Evolutionary conservation across 106 monocot genomes (phyloP).

Genomic region (Triglochin maritima): DNA sequence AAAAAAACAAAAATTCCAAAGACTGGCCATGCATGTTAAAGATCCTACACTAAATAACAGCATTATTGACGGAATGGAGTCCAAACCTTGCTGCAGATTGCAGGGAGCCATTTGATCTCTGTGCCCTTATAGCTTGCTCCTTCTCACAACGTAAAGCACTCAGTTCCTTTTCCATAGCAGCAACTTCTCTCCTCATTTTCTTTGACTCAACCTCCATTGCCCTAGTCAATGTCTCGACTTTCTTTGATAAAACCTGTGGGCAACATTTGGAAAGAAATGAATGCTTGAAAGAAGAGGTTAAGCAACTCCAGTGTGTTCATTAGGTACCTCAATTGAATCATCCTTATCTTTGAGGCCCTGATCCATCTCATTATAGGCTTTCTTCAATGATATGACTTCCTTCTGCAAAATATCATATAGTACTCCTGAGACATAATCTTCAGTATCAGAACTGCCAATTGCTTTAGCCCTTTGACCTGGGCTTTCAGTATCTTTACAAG

Average conservation of each 20-base stretch:
- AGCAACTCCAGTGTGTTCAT: background rate
- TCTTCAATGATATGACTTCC: slow-evolving; percentile 66
- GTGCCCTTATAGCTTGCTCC: slow-evolving; percentile 45
- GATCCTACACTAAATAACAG: too few species aligned
- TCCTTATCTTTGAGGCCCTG: slow-evolving; percentile 72
- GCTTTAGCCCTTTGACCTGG: slow-evolving; percentile 13
- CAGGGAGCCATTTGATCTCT: slow-evolving; percentile 44
- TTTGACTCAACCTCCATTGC: slow-evolving; percentile 67
- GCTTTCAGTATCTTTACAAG: slow-evolving; percentile 25
- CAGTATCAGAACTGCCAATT: slow-evolving; percentile 8
- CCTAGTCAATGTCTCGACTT: slow-evolving; percentile 47
- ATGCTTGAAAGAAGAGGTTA: background rate
- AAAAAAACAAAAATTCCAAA: too few species aligned
- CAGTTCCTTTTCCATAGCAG: slow-evolving; percentile 46
- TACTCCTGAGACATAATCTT: slow-evolving; percentile 33
- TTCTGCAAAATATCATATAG: slow-evolving; percentile 73
- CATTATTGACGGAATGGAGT: too few species aligned
- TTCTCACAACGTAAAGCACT: slow-evolving; percentile 32
- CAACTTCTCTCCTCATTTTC: slow-evolving; percentile 61
- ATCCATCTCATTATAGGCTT: slow-evolving; percentile 61
- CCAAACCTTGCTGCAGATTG: slow-evolving; percentile 31
- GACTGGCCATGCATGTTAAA: too few species aligned
- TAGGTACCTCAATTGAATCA: slow-evolving; percentile 49
- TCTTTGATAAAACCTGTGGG: slow-evolving; percentile 44
- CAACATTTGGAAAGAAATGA: background rate